Conservation (phyloP, 78 protist species). For the Reticulomyxa filosa region DNA sequence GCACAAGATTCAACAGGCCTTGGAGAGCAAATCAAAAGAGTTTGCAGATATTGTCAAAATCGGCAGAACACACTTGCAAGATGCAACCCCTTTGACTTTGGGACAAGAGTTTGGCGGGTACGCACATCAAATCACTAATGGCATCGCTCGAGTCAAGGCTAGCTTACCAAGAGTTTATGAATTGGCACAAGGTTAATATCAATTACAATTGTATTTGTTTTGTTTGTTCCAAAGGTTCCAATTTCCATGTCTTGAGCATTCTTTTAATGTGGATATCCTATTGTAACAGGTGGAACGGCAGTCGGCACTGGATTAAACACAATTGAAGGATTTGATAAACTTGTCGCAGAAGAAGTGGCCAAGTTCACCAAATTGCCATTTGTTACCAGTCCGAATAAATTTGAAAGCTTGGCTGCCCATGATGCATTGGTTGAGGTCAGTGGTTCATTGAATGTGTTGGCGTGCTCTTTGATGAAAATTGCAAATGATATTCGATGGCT, state of each 20-base stretch:
- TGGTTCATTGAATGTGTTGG: constrained; percentile 56
- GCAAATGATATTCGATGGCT: constrained; percentile 77
- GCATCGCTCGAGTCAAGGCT: constrained; percentile 26
- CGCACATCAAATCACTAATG: constrained; percentile 46
- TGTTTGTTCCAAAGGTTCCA: too few relatives aligned
- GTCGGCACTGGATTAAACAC: constrained; percentile 64
- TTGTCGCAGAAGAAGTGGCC: constrained; percentile 36
- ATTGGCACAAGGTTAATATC: too few relatives aligned
- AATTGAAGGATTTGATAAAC: constrained; percentile 35
- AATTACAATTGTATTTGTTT: too few relatives aligned
- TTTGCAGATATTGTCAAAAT: constrained; percentile 50
- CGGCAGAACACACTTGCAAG: constrained; percentile 81
- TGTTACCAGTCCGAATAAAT: constrained; percentile 64
- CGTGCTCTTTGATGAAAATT: constrained; percentile 58
- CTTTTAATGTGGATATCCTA: too few relatives aligned
- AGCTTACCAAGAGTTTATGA: constrained; percentile 36
- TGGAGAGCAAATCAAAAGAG: constrained; percentile 36
- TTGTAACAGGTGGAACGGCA: constrained; percentile 89
- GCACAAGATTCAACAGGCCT: constrained; percentile 12
- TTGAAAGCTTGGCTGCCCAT: constrained; percentile 66
- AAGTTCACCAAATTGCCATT: constrained; percentile 52
- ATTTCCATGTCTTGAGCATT: too few relatives aligned
- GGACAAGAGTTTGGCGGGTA: constrained; percentile 77
- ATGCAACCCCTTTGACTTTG: constrained; percentile 73
- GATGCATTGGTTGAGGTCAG: constrained; percentile 61